Percentiles rank a stretch among this genome's conserved stretches.
phyloP scores from a whole-genome alignment of 164 flowering plant genomes.

The Hamamelis virginiana region DNA sequence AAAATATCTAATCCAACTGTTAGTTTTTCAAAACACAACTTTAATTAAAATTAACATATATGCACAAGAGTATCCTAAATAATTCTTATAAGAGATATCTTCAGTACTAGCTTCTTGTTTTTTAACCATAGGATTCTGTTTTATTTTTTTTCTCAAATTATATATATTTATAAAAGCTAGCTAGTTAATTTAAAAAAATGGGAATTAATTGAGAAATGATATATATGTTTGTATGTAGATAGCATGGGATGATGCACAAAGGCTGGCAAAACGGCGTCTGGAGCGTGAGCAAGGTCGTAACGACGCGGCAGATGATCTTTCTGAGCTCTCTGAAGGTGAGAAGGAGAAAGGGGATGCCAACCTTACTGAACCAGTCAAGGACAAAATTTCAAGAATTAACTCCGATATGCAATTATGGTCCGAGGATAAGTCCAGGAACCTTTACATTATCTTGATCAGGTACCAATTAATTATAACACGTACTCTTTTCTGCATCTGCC shows the following conservation, averaged over 20 bases:
- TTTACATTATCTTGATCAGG: constrained; percentile 81
- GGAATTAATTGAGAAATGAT: not conserved
- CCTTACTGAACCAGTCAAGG: constrained; percentile 26
- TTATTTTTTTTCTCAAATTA: no score
- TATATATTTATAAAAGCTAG: no score
- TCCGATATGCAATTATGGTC: constrained; percentile 60
- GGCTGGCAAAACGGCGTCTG: constrained; percentile 48
- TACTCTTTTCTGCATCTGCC: no score
- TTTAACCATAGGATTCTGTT: no score
- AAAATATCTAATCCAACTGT: no score
- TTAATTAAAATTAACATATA: no score
- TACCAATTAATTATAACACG: no score
- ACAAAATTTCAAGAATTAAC: constrained; percentile 38
- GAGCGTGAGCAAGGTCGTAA: constrained; percentile 70
- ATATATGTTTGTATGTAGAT: constrained; percentile 34
- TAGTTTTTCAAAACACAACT: no score
- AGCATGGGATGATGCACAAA: constrained; percentile 64
- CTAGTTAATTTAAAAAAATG: no score
- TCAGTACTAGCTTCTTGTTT: no score
- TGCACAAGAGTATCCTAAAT: no score
- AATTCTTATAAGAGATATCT: no score
- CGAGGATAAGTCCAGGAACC: constrained; percentile 41
- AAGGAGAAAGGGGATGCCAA: constrained; percentile 57
- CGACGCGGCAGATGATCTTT: constrained; percentile 71
- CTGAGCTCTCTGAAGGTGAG: constrained; percentile 82